Percentiles rank a stretch among this genome's conserved stretches.
Conservation (phyloP, 257 asterid species). For the Nicotiana benthamiana region DNA sequence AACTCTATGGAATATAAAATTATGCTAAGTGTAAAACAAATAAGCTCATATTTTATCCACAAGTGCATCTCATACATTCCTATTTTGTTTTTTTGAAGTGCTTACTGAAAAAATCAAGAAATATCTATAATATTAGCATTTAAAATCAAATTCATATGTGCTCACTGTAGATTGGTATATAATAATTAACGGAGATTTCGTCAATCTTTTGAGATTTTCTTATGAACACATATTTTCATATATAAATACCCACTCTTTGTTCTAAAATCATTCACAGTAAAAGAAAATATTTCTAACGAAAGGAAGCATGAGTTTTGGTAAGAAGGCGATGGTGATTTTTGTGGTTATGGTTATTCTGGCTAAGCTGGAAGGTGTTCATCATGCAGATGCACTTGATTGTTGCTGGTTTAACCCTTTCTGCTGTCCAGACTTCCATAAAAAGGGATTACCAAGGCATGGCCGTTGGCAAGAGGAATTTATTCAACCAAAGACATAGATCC, state of each 20-base stretch:
- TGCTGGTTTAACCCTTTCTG: not conserved
- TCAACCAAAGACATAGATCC: not conserved
- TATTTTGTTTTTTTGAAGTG: not conserved
- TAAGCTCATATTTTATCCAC: not conserved
- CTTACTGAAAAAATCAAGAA: not conserved
- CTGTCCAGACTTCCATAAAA: not conserved
- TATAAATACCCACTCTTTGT: not conserved
- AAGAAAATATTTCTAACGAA: not conserved
- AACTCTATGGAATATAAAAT: too few species aligned
- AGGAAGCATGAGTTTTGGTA: not conserved
- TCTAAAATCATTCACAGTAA: not conserved
- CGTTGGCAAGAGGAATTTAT: not conserved
- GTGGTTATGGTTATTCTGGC: not conserved
- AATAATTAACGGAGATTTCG: not conserved
- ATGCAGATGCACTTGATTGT: not conserved
- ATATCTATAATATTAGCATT: too few species aligned
- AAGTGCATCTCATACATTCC: not conserved
- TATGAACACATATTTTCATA: not conserved
- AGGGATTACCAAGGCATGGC: not conserved
- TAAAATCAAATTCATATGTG: not conserved
- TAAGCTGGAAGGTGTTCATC: not conserved
- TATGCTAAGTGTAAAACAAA: too few species aligned
- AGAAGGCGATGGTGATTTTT: not conserved
- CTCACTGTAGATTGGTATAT: not conserved
- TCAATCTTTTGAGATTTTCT: not conserved